Evolutionary conservation across 2,329 filamentous ascomycete species (phyloP), one percentile per base, ranked within the genome.

Genomic region (Incumbomyces delicatus): DNA sequence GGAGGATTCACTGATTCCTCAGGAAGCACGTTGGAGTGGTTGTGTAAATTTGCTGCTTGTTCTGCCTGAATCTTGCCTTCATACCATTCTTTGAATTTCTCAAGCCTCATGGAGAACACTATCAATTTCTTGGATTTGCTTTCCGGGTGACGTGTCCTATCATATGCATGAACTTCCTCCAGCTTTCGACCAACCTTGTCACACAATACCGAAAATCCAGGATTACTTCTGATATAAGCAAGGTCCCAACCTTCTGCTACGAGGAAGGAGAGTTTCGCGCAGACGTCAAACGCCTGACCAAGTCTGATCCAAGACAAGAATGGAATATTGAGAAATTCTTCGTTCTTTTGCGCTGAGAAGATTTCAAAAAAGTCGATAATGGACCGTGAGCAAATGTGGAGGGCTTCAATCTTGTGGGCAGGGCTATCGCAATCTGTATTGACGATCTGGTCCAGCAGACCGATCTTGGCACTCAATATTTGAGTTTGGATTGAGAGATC

Each of bases 281-380:
- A 37, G 2, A 57, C 45, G 38, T 58, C 48, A 8, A 61, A 39
- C 8, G 66, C 69, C 41, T 75, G 73, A 2, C 75, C 65, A 0
- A 77, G 59, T 45, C 76, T 69, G 0, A 68, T 58, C 32, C 65
- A 71, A 0, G 67, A 55, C 0, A 68, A 60, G 6, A 76, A 68
- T 0, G 76, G 72, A 20, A 75, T 61, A 17, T 65, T 63, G 45
- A 69, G 68, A 43, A 73, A 73, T 2, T 64, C 59, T 0, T 58
- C 52, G 0, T 67, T 59, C 0, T 74, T 67, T 0, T 77, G 59
- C 0, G 63, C 58, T 1, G 72, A 60, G 64, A 74, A 74, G 32
- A 62, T 61, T 2, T 73, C 67, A 40, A 77, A 76, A 61, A 72
- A 78, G 0, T 60, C 57, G 30, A 66, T 67, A 0, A 77, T 56